Base-by-base conservation (phyloP, 2,329 filamentous ascomycete genomes). In the Colletotrichum destructivum region DNA sequence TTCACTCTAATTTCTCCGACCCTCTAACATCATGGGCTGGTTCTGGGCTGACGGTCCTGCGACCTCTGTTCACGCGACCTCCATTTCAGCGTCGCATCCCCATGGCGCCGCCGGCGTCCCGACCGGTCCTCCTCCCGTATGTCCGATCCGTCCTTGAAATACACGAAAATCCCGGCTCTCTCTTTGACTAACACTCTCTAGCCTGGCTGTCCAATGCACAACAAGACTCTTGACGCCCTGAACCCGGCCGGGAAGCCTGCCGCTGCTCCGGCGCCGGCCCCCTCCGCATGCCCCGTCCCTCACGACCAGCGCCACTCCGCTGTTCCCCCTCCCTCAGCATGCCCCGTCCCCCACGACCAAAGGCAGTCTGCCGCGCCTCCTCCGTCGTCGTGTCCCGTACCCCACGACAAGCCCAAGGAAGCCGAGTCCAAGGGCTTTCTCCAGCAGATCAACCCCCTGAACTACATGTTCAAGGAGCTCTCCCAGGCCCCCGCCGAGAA, bases 401-500 rank as follows among this genome's bases (percentile, higher is more conserved):
- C 84, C 18, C 85, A 88, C 75, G 78, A 82, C 51, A 21, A 73
- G 23, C 75, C 77, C 3, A 69, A 77, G 13, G 44, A 77, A 11
- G 44, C 78, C 38, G 78, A 85, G 73, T 77, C 82, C 49, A 82
- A 83, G 71, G 88, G 87, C 1, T 78, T 87, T 23, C 79, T 90
- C 12, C 89, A 88, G 3, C 88, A 87, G 77, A 83, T 90, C 65
- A 91, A 91, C 77, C 89, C 89, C 6, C 88, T 99, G 64, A 99
- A 99, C 85, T 98, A 96, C 87, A 99, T 99, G 96, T 97, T 97
- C 81, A 87, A 89, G 51, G 90, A 92, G 73, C 87, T 98, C 56
- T 96, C 95, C 8, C 96, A 98, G 83, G 88, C 91, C 40, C 93
- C 89, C 60, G 91, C 94, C 2, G 86, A 90, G 0, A 86, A 93